phyloP scores from a whole-genome alignment of 306 rosid genomes.

The Dalbergia cochinchinensis region DNA sequence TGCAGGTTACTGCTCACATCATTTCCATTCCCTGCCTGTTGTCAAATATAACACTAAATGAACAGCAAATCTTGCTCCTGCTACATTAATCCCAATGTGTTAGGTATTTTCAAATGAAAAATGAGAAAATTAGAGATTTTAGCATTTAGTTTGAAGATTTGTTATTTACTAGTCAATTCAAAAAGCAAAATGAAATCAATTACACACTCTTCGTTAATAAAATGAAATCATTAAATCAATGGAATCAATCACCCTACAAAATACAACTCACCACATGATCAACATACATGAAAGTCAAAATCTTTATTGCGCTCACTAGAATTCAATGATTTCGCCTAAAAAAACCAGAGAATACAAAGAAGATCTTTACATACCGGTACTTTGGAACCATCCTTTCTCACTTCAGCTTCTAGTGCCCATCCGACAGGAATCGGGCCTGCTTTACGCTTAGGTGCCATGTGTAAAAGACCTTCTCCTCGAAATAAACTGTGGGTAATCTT shows the following conservation, averaged over 20 bases:
- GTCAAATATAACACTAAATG: constrained; percentile 12
- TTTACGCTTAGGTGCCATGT: constrained; percentile 20
- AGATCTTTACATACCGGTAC: constrained; percentile 18
- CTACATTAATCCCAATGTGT: neutral
- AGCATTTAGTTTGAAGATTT: constrained; percentile 27
- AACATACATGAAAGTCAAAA: constrained; percentile 13
- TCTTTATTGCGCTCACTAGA: constrained; percentile 17
- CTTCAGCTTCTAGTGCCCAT: constrained; percentile 1
- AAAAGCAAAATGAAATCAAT: constrained; percentile 4
- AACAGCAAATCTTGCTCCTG: neutral
- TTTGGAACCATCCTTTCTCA: constrained; percentile 7
- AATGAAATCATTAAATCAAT: constrained; percentile 36
- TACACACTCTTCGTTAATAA: constrained; percentile 12
- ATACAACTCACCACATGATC: neutral
- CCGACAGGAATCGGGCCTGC: constrained; percentile 34
- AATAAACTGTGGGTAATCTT: neutral
- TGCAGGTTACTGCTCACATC: constrained; percentile 12
- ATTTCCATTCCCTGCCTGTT: constrained; percentile 14
- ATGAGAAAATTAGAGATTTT: constrained; percentile 12
- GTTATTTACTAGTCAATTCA: constrained; percentile 20
- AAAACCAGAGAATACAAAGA: constrained; percentile 17
- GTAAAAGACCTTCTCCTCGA: neutral
- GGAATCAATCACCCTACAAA: constrained; percentile 23
- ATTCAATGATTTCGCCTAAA: constrained; percentile 1
- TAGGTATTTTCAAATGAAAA: constrained; percentile 32